Evolutionary conservation across 108 stramenopile species (phyloP), one percentile per base, ranked within the genome.

Genomic region (Nitzschia sp.): DNA sequence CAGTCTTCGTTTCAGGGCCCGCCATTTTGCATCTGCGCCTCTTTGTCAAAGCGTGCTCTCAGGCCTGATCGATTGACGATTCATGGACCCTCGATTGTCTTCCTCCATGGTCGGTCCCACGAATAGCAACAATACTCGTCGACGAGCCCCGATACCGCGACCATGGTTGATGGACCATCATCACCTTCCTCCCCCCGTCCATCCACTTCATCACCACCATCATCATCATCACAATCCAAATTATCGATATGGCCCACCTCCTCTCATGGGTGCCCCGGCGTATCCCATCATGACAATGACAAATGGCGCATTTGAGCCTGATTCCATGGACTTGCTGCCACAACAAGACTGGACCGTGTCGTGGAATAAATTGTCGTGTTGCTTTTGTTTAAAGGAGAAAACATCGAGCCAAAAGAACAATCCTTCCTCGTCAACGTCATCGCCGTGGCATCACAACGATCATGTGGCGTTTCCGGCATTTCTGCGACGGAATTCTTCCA

Each of bases 121-220:
- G n/a, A n/a, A n/a, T n/a, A n/a, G n/a, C n/a, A n/a, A n/a, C n/a
- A n/a, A n/a, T n/a, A n/a, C n/a, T n/a, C n/a, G n/a, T 2, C 66
- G 66, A 1, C 47, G 48, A 1, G 66, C 32, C 15, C 66, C 66
- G 1, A 67, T 67, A 31, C 66, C 66, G 19, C 66, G 66, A 6
- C 66, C 66, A 24, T 67, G 66, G 66, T 28, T 67, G 13, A 18
- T 54, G 18, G 32, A 35, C 3, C 35, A 35, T 1, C 61, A 3
- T 1, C 46, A 62, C 27, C n/a, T 42, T 24, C 61, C 8, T 1
- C 61, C 36, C 19, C 19, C 1, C 21, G 17, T 11, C 42, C 36
- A 3, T 42, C 49, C n/a, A n/a, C 35, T 24, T 1, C 61, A 3
- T 1, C 46, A 62, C 27, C n/a, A 23, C 38, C 61, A 5, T 1